phyloP scores from a whole-genome alignment of 306 rosid species.

The Vicia villosa region DNA sequence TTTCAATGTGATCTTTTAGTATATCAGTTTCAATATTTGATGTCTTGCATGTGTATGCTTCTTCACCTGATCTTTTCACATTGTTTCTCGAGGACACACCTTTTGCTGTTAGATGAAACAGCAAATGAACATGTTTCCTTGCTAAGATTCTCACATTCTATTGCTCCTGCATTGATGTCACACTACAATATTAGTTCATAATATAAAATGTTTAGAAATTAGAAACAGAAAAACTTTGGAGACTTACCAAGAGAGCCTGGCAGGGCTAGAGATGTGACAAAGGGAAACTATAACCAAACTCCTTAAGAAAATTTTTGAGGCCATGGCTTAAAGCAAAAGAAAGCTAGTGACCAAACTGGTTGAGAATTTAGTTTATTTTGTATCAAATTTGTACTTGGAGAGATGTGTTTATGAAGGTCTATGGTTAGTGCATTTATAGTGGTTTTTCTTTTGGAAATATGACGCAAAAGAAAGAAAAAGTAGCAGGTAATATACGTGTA shows the following conservation, averaged over 20 bases:
- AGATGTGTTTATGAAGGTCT: no score
- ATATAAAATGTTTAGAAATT: no score
- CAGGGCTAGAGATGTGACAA: constrained; percentile 45
- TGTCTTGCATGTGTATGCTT: constrained; percentile 68
- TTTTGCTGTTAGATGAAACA: constrained; percentile 61
- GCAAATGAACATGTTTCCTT: constrained; percentile 70
- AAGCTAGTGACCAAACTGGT: neutral
- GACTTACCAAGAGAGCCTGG: constrained; percentile 62
- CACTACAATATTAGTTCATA: neutral
- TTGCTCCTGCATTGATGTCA: constrained; percentile 40
- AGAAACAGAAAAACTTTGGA: neutral
- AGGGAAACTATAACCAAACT: constrained; percentile 42
- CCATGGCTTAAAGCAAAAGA: constrained; percentile 41
- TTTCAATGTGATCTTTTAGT: constrained; percentile 63
- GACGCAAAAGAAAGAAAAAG: no score
- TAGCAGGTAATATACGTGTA: no score
- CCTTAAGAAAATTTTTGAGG: constrained; percentile 45
- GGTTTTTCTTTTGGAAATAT: no score
- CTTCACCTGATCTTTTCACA: constrained; percentile 62
- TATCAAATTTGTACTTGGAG: no score
- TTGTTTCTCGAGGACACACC: constrained; percentile 85
- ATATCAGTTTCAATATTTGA: constrained; percentile 77
- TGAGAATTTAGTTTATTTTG: neutral
- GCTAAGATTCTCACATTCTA: constrained; percentile 64
- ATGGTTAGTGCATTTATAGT: no score